Base-by-base conservation (phyloP, 2,329 filamentous ascomycete species). In the Stagonosporopsis tanaceti region DNA sequence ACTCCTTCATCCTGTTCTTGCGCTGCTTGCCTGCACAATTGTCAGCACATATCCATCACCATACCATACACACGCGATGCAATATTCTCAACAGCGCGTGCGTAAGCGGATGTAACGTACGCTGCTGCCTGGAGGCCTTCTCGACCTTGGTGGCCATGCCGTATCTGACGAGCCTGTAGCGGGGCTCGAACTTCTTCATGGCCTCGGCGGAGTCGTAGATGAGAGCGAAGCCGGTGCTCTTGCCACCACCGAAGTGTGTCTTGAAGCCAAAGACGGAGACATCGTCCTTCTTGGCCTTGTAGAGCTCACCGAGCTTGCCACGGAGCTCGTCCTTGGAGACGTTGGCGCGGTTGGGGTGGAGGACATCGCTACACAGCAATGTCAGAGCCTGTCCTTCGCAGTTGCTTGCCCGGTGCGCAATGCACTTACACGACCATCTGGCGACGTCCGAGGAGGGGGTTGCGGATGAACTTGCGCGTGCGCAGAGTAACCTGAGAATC, bases 401-500 rank as follows among this genome's bases (percentile, higher is more conserved):
- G 56, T 57, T 56, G 48, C 45, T 58, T 55, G 20, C 40, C 50
- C 56, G 50, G 53, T 54, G 50, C 60, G 53, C 62, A 61, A 64
- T 65, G 67, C 63, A 75, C 75, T 77, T 92, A 97, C 94, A 97
- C 91, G 84, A 97, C 94, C 92, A 98, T 97, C 90, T 98, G 94
- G 89, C 96, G 97, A 82, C 94, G 91, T 81, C 90, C 92, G 80
- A 99, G 90, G 79, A 99, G 92, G 82, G 95, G 92, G 89, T 99
- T 99, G 87, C 93, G 92, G 85, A 98, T 96, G 91, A 99, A 99
- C 88, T 98, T 98, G 91, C 95, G 94, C 84, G 95, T 99, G 86
- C 95, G 81, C 78, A 83, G 74, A 68, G 81, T 83, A 68, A 83
- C 80, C 76, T 82, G 81, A 67, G 79, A 78, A 84, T 93, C 91